phyloP scores from a whole-genome alignment of 2,329 filamentous ascomycete genomes.

The Exophiala mesophila region DNA sequence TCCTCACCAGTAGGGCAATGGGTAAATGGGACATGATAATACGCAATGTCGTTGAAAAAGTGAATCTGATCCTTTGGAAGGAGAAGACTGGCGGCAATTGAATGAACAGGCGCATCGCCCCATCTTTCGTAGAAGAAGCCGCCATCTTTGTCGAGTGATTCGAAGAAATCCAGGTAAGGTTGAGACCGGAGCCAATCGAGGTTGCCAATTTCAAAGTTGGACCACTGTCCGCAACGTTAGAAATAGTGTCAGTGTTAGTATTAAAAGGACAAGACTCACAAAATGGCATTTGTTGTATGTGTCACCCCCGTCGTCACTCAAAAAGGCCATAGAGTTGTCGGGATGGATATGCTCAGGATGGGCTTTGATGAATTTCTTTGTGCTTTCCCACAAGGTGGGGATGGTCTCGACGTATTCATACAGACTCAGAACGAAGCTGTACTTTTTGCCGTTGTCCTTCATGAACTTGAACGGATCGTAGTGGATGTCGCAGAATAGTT shows the following conservation, averaged over 20 bases:
- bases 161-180: conserved; percentile 86
- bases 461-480: conserved; percentile 97
- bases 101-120: conserved; percentile 96
- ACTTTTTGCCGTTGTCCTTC: conserved; percentile 95
- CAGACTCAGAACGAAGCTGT: conserved; percentile 90
- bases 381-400: conserved; percentile 89
- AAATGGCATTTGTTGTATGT: conserved; percentile 98
- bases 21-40: conserved; percentile 96
- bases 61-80: conserved; percentile 91
- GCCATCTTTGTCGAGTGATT: conserved; percentile 78
- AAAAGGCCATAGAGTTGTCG: conserved; percentile 82
- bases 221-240: conserved; percentile 62
- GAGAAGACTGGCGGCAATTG: conserved; percentile 84
- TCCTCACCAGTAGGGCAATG: conserved; percentile 93
- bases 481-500: conserved; percentile 91
- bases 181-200: conserved; percentile 88
- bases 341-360: conserved; percentile 82
- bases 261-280: conserved; percentile 49
- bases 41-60: conserved; percentile 98
- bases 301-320: conserved; percentile 86
- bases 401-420: conserved; percentile 98
- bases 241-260: neutral
- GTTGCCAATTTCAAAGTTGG: conserved; percentile 96
- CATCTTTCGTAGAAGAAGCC: conserved; percentile 99
- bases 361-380: conserved; percentile 87